Base-by-base conservation (phyloP, 2,329 filamentous ascomycete species). In the Fusarium bulbicola region DNA sequence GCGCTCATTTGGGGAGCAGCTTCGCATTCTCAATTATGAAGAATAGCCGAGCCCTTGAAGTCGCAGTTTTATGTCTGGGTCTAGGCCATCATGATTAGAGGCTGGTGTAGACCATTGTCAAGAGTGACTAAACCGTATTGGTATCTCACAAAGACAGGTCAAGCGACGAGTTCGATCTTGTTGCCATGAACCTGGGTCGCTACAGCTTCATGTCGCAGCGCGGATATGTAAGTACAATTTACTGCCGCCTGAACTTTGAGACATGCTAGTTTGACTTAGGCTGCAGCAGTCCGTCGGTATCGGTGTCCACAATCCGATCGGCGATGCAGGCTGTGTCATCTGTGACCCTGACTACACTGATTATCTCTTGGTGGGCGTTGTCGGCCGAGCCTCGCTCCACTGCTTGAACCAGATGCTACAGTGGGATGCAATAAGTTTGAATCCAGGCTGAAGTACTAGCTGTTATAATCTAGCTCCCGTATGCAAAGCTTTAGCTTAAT, bases 341-440 rank as follows among this genome's bases (percentile, higher is more conserved):
- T 3, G 20, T n/a, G 4, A 13, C 3, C 21, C 8, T 2, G 28
- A 9, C 12, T 9, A n/a, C 20, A 15, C 6, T 5, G 6, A 30
- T 4, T 5, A 1, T 47, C 2, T 16, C 5, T 21, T 9, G 15
- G 28, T 34, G 11, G 21, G 21, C 11, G 7, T 0, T n/a, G 21
- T 32, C 15, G 46, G 15, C 46, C 28, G 28, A 49, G 21, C 46
- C 9, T 18, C 15, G n/a, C 21, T 30, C 10, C 3, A 7, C 4
- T 5, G 15, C 15, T 49, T 3, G 7, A 18, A 14, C 21, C 18
- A 20, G 16, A 34, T 24, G 30, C n/a, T 24, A n/a, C n/a, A n/a
- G n/a, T n/a, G n/a, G n/a, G n/a, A n/a, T n/a, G n/a, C n/a, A n/a
- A n/a, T n/a, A n/a, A n/a, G n/a, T n/a, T n/a, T n/a, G n/a, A n/a